These are phyloP conservation scores for Amauroascus niger DNA, from an alignment of 2,329 filamentous ascomycete species.

Conservation along the genomic window DNA sequence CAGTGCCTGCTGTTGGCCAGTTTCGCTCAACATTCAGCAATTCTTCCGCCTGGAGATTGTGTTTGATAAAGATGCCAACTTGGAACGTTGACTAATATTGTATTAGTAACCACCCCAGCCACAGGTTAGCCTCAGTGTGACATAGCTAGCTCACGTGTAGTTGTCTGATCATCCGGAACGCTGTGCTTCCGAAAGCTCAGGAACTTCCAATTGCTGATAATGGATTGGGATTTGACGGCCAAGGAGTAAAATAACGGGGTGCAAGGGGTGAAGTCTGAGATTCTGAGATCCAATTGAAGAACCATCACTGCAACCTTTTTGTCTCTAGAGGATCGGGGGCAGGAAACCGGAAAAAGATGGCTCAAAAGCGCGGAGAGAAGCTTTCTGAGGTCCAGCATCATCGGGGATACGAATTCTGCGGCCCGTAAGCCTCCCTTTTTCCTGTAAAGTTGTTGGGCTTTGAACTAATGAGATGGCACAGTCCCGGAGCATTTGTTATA, in stretches of 20 bases:
- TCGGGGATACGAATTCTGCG: slow-evolving; percentile 38
- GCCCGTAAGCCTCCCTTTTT: slow-evolving; percentile 32
- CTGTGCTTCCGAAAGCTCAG: no score
- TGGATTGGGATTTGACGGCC: no score
- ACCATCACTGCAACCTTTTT: no score
- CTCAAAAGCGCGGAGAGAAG: background rate
- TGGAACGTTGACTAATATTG: no score
- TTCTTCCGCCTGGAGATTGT: no score
- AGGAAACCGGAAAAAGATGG: background rate
- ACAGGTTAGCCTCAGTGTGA: no score
- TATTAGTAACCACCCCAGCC: no score
- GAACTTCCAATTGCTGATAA: no score
- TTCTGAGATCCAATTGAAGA: background rate
- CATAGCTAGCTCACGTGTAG: no score
- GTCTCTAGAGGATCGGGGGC: background rate
- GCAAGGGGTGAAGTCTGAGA: no score
- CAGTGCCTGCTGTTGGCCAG: background rate
- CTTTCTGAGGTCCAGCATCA: background rate
- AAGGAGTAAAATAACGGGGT: no score
- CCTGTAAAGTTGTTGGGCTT: background rate
- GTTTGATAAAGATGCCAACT: background rate
- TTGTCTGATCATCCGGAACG: no score
- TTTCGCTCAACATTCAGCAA: background rate
- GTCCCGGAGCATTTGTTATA: slow-evolving; percentile 46
- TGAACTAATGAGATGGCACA: background rate